Evolutionary conservation across 176 grass and related monocot species (phyloP), one percentile per base, ranked within the genome.

Genomic region (Bothriochloa decipiens): DNA sequence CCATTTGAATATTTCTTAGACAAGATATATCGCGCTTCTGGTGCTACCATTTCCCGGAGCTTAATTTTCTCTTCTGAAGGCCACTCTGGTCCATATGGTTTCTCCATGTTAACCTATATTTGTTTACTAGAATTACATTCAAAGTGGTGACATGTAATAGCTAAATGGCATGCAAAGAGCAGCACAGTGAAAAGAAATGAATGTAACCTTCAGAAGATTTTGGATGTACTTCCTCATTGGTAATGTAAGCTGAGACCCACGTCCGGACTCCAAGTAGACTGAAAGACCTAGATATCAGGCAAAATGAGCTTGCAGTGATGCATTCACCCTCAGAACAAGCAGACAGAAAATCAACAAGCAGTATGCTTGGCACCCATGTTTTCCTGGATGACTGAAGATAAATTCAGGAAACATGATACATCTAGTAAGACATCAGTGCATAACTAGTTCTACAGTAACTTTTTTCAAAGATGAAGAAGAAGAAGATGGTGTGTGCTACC

Each of bases 61-160:
- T 98, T 95, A 74, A 94, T 63, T 99, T 92, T 94, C 81, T 98
- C 93, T 92, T 99, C 93, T 75, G 83, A 88, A 74, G 77, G 57
- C 93, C 96, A 96, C 70, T 99, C 91, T 84, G 61, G 42, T 55
- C 93, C 96, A 86, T 91, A 94, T 2, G 81, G 66, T 28, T 57
- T 72, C 76, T 94, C 89, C 96, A 99, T 94, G 81, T 96, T 96
- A 75, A 84, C 87, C 96, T 94, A 70, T 7, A 53, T 13, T 84
- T 65, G 32, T 73, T 43, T 81, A 76, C 47, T 70, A 52, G 16
- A 0, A 50, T 70, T 72, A 81, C 10, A 79, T 73, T 75, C 61
- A 75, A 27, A 76, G 73, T 52, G 23, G 55, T 13, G 47, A 80
- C 14, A 57, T 74, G 45, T 32, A 8, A 74, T 61, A 41, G 12